Evolutionary conservation across 2,329 filamentous ascomycete species (phyloP).

Genomic region (Penicillium occitanis): DNA sequence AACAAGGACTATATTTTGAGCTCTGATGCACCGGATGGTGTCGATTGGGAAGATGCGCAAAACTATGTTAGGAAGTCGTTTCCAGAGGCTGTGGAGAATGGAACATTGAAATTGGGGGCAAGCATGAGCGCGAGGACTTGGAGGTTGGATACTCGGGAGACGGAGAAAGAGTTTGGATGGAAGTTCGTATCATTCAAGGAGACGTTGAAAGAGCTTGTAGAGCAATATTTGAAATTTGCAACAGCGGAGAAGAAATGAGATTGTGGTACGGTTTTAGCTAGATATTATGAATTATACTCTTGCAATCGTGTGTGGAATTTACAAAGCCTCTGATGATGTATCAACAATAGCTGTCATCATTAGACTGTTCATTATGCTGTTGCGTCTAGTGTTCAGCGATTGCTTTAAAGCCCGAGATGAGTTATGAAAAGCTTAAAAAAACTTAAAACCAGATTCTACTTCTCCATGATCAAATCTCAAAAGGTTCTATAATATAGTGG

Average conservation of each 20-base stretch:
- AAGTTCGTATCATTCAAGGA: slow-evolving; percentile 4
- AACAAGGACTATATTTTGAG: slow-evolving; percentile 11
- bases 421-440: no score
- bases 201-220: slow-evolving; percentile 9
- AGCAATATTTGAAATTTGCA: slow-evolving; percentile 6
- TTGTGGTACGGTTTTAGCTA: neutral
- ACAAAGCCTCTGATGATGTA: no score
- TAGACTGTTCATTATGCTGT: no score
- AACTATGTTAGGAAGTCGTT: neutral
- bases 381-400: no score
- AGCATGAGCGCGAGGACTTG: neutral
- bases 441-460: no score
- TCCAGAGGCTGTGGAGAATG: neutral
- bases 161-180: slow-evolving; percentile 12
- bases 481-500: no score
- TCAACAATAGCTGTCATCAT: no score
- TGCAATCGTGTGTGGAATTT: no score
- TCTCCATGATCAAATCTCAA: no score
- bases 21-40: slow-evolving; percentile 8
- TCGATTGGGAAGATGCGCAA: slow-evolving; percentile 8
- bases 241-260: neutral
- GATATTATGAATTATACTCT: neutral
- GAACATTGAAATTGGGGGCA: neutral
- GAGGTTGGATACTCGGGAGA: slow-evolving; percentile 2
- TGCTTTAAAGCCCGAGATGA: no score